Conservation (phyloP, 2,329 filamentous ascomycete species). For the Monilinia laxa region DNA sequence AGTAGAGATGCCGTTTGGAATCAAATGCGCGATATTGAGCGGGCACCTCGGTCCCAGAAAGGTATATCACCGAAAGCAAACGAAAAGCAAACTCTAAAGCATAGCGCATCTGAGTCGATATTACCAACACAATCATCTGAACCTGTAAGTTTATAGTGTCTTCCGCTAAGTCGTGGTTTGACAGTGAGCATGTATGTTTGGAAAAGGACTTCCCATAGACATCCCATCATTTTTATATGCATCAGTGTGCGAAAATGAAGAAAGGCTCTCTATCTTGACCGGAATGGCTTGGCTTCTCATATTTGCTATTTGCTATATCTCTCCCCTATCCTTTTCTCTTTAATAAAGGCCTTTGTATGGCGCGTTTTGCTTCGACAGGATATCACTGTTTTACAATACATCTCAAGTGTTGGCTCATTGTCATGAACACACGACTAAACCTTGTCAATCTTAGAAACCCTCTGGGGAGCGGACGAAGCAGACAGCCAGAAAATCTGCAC, state of each 20-base stretch:
- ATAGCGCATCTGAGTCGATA: neutral
- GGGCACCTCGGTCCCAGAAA: slow-evolving; percentile 22
- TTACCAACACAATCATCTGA: neutral
- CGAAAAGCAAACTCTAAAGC: slow-evolving; percentile 14
- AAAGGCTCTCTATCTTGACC: neutral
- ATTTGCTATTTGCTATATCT: neutral
- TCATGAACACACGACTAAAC: slow-evolving; percentile 4
- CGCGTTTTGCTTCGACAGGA: neutral
- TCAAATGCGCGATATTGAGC: slow-evolving; percentile 28
- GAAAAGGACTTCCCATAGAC: neutral
- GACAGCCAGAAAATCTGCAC: slow-evolving; percentile 23
- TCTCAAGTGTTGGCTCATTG: neutral
- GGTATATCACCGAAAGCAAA: neutral
- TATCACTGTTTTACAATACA: neutral
- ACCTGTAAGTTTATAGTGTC: neutral
- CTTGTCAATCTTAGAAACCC: slow-evolving; percentile 4
- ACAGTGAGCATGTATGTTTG: neutral
- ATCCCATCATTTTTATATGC: neutral
- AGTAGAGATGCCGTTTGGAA: slow-evolving; percentile 29
- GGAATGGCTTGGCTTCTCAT: neutral
- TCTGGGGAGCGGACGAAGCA: slow-evolving; percentile 18
- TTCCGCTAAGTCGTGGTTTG: neutral
- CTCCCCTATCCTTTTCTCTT: neutral
- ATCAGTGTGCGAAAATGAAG: neutral
- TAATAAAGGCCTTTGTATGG: neutral